phyloP scores from a whole-genome alignment of 164 flowering plant genomes.

The Vitis cinerea region DNA sequence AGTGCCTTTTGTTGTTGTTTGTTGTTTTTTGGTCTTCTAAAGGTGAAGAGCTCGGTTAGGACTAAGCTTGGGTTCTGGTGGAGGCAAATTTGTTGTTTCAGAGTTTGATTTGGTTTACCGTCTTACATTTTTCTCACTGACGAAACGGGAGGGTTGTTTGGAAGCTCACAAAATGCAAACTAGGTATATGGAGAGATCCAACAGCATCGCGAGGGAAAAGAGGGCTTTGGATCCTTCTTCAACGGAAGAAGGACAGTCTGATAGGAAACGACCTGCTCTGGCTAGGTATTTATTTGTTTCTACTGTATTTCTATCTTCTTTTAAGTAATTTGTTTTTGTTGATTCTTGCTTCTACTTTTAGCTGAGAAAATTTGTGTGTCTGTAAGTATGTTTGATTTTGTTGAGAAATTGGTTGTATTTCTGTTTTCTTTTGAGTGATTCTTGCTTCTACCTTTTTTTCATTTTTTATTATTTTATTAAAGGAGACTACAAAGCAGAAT shows the following conservation, averaged over 20 bases:
- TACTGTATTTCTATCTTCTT: not conserved
- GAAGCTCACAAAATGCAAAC: conserved; percentile 41
- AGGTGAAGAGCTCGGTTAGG: too few relatives aligned
- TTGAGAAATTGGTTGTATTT: too few relatives aligned
- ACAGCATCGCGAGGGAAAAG: conserved; percentile 54
- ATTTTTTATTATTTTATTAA: too few relatives aligned
- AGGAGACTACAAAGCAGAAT: too few relatives aligned
- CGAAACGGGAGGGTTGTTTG: conserved; percentile 11
- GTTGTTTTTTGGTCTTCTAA: not conserved
- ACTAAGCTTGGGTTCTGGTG: not conserved
- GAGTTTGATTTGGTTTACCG: not conserved
- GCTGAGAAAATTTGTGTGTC: too few relatives aligned
- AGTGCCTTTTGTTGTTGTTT: not conserved
- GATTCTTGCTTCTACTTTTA: too few relatives aligned
- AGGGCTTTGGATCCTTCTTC: conserved; percentile 49
- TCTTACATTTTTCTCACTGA: conserved; percentile 7
- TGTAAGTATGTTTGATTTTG: too few relatives aligned
- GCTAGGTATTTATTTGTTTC: conserved; percentile 53
- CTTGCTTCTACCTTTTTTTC: too few relatives aligned
- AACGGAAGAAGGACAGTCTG: conserved; percentile 63
- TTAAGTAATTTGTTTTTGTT: not conserved
- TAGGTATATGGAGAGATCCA: conserved; percentile 50
- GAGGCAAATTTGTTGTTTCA: not conserved
- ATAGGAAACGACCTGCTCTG: conserved; percentile 75
- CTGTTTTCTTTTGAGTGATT: too few relatives aligned